A percentile compares a stretch with the other conserved stretches of the same genome.
phyloP scores from a whole-genome alignment of 805 yeast species.

The Candida sithepensis region DNA sequence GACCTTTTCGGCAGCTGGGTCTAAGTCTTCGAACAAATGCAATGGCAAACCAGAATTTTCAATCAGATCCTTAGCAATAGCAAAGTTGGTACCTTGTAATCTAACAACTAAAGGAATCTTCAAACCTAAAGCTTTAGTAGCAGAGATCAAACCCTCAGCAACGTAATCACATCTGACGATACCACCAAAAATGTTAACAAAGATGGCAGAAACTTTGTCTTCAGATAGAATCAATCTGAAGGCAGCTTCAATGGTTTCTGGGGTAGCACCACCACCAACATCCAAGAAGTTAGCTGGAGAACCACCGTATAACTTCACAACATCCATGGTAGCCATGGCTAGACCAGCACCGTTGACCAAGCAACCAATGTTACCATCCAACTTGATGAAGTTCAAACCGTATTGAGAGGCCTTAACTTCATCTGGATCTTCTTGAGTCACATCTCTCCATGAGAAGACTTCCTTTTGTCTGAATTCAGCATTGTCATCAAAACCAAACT shows the following conservation, averaged over 20 bases:
- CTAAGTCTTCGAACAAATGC: constrained; percentile 87
- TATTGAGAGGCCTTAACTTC: constrained; percentile 89
- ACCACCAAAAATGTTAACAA: constrained; percentile 99
- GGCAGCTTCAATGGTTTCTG: constrained; percentile 95
- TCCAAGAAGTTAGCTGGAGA: constrained; percentile 98
- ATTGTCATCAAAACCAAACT: constrained; percentile 96
- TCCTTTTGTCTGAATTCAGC: constrained; percentile 94
- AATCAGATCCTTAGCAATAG: constrained; percentile 82
- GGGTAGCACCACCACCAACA: constrained; percentile 99
- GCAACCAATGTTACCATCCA: constrained; percentile 98
- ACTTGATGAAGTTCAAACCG: constrained; percentile 93
- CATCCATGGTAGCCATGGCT: constrained; percentile 99
- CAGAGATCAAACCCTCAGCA: constrained; percentile 95
- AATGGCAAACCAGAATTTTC: constrained; percentile 88
- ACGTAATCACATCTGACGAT: constrained; percentile 99
- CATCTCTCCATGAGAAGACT: constrained; percentile 94
- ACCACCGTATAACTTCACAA: constrained; percentile 97
- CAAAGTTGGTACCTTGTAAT: constrained; percentile 96
- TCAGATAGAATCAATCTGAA: constrained; percentile 90
- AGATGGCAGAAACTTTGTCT: constrained; percentile 86
- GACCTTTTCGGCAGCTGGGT: constrained; percentile 95
- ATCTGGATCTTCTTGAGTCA: constrained; percentile 96
- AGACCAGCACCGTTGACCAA: constrained; percentile 99
- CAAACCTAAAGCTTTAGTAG: constrained; percentile 86
- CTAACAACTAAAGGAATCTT: constrained; percentile 95